A percentile compares a stretch with the other conserved stretches of the same genome.
These are phyloP conservation scores for Pythium periplocum DNA, from an alignment of 352 stramenopile species.

Conservation along the genomic window DNA sequence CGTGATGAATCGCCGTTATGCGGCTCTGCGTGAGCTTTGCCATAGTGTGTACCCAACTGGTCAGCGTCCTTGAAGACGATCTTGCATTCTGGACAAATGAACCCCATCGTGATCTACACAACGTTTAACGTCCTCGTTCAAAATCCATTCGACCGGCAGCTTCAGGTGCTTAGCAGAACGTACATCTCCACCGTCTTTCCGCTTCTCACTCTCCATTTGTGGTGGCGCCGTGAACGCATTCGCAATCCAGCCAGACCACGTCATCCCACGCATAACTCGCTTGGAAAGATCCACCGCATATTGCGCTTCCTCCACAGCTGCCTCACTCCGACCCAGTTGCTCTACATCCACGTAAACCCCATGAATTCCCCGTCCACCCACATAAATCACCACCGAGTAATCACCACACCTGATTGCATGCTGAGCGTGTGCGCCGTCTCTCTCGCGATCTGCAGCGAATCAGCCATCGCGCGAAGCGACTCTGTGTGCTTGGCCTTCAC, in stretches of 20 bases:
- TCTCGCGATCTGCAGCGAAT: conserved; percentile 42
- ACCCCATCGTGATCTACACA: conserved; percentile 69
- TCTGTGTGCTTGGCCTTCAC: conserved; percentile 33
- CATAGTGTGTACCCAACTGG: conserved; percentile 56
- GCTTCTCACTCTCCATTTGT: conserved; percentile 9
- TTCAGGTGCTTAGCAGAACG: too few species aligned
- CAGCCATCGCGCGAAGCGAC: conserved; percentile 44
- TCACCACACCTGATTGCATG: conserved; percentile 43
- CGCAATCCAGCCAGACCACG: conserved; percentile 77
- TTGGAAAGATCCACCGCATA: conserved; percentile 51
- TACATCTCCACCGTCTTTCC: too few species aligned
- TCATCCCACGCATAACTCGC: conserved; percentile 60
- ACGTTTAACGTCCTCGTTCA: too few species aligned
- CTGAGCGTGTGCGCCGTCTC: conserved; percentile 55
- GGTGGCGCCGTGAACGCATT: conserved; percentile 54
- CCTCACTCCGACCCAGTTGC: conserved; percentile 52
- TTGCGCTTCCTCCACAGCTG: conserved; percentile 52
- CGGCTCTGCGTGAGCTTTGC: conserved; percentile 23
- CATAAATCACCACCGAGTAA: background rate
- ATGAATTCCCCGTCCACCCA: background rate
- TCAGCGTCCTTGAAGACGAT: conserved; percentile 52
- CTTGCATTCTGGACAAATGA: conserved; percentile 82
- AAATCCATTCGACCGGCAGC: too few species aligned
- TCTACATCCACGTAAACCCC: conserved; percentile 16
- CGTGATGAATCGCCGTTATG: background rate